These are phyloP conservation scores for Tolypocladium ovalisporum DNA, from an alignment of 2,329 filamentous ascomycete species.

Conservation along the genomic window DNA sequence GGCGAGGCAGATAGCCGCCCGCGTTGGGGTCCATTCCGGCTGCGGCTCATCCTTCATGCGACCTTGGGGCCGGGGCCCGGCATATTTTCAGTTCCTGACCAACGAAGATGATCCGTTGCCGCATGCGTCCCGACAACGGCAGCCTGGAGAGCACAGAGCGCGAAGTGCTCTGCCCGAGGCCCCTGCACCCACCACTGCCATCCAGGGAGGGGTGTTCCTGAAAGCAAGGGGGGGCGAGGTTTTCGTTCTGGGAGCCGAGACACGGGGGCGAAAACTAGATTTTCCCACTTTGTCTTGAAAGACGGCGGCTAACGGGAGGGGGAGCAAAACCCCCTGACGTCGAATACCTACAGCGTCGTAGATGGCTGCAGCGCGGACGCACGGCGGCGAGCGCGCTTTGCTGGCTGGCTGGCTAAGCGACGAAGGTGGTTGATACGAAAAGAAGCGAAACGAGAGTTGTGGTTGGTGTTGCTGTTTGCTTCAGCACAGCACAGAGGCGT, in stretches of 20 bases:
- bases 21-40: background rate
- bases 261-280: background rate
- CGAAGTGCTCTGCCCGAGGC: background rate
- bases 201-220: background rate
- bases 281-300: background rate
- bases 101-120: background rate
- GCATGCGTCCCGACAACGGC: background rate
- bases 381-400: background rate
- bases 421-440: background rate
- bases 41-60: background rate
- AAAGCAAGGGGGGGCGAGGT: background rate
- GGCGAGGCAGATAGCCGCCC: background rate
- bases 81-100: background rate
- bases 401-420: background rate
- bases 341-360: too few relatives aligned
- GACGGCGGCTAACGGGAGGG: background rate
- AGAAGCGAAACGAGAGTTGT: background rate
- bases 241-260: background rate
- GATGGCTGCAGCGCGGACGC: background rate
- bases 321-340: background rate
- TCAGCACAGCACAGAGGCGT: background rate
- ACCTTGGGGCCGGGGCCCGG: background rate
- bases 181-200: too few relatives aligned
- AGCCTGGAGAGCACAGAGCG: background rate
- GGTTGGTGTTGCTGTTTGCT: background rate